Percentiles rank a stretch among this genome's conserved stretches.
phyloP scores from a whole-genome alignment of 2,329 filamentous ascomycete species.

The Aspergillus fijiensis region DNA sequence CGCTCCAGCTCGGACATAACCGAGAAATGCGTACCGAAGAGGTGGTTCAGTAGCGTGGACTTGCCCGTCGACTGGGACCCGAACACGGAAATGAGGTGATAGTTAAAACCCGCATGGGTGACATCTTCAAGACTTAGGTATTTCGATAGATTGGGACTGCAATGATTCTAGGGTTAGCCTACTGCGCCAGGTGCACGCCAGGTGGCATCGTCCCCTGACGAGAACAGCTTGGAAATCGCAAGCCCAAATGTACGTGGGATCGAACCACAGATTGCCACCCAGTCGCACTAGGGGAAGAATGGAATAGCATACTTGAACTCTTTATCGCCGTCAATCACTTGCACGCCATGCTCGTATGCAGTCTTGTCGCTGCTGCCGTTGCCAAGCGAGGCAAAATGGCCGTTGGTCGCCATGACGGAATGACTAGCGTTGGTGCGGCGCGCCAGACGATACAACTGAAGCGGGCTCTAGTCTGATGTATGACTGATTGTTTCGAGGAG shows the following conservation, averaged over 20 bases:
- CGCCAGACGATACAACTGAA: slow-evolving; percentile 1
- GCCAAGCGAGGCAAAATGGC: slow-evolving; percentile 47
- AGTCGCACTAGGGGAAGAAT: neutral
- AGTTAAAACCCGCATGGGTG: slow-evolving; percentile 92
- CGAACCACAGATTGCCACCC: neutral
- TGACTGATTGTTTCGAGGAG: neutral
- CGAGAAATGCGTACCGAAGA: slow-evolving; percentile 94
- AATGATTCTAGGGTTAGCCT: slow-evolving; percentile 13
- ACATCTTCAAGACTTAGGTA: slow-evolving; percentile 81
- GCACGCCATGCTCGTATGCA: slow-evolving; percentile 84
- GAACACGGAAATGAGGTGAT: slow-evolving; percentile 98
- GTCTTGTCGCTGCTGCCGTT: slow-evolving; percentile 38
- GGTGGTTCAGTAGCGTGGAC: slow-evolving; percentile 91
- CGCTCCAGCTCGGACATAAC: slow-evolving; percentile 96
- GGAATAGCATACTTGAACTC: slow-evolving; percentile 76
- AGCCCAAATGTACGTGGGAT: neutral
- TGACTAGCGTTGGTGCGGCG: slow-evolving; percentile 5
- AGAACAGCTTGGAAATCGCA: neutral
- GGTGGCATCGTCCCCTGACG: neutral
- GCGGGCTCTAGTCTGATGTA: neutral
- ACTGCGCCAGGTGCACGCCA: neutral
- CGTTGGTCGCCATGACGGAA: slow-evolving; percentile 44
- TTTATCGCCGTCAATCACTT: slow-evolving; percentile 95
- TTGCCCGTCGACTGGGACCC: slow-evolving; percentile 98
- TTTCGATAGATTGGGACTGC: slow-evolving; percentile 71